phyloP scores from a whole-genome alignment of 1,284 basidiomycete genomes.

The Fomitopsis schrenkii region DNA sequence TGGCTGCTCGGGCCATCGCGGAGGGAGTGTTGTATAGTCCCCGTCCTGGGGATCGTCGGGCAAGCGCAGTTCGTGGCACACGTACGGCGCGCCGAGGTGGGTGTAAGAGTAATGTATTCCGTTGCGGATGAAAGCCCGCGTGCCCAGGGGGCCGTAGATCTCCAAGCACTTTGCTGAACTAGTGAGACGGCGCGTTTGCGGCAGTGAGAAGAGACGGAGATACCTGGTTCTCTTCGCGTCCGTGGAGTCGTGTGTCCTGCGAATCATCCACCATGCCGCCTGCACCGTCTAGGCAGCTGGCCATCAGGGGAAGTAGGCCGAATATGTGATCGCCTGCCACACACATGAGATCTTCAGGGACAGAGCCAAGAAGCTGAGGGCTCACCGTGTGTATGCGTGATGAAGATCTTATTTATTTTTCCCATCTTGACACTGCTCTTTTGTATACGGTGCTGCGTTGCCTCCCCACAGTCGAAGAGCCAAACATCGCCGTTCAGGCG shows the following conservation, averaged over 20 bases:
- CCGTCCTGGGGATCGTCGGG: constrained; percentile 47
- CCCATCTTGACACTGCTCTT: constrained; percentile 71
- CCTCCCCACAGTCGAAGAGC: constrained; percentile 92
- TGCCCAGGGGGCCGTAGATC: constrained; percentile 87
- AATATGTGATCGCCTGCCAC: constrained; percentile 81
- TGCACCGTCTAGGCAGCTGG: constrained; percentile 63
- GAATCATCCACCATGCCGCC: constrained; percentile 61
- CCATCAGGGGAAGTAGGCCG: constrained; percentile 73
- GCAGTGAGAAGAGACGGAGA: background rate
- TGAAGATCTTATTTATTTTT: constrained; percentile 82
- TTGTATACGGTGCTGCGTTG: constrained; percentile 80
- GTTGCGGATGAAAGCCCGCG: constrained; percentile 78
- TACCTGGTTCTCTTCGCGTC: constrained; percentile 13
- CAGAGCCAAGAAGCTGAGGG: background rate
- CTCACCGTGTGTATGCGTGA: constrained; percentile 88
- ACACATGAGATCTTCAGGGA: constrained; percentile 4
- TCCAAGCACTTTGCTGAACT: constrained; percentile 50
- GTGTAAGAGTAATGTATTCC: constrained; percentile 73
- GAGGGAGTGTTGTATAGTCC: constrained; percentile 45
- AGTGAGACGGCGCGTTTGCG: background rate
- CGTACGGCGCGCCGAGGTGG: constrained; percentile 66
- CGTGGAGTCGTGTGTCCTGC: constrained; percentile 50
- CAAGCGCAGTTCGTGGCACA: constrained; percentile 87
- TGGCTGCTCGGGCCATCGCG: constrained; percentile 54
- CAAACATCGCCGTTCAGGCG: constrained; percentile 65